A percentile compares a stretch with the other conserved stretches of the same genome.
Evolutionary conservation across 2,329 filamentous ascomycete genomes (phyloP).

Genomic region (Apiospora kogelbergensis): DNA sequence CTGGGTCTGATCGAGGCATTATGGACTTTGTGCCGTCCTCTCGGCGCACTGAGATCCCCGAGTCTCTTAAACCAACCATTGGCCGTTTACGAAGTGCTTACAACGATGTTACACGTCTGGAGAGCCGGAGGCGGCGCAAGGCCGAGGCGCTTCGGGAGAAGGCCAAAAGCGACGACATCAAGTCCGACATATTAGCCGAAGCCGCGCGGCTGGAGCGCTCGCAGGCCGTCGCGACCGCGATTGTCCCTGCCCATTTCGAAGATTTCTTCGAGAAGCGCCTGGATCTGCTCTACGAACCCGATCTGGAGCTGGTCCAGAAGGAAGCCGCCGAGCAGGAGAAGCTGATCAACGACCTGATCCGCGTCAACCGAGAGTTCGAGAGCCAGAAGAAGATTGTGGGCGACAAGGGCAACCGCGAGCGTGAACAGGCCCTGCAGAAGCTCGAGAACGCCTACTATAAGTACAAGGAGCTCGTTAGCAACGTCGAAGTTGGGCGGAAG

Average conservation of each 20-base stretch:
- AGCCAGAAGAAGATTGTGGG: conserved; percentile 66
- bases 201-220: conserved; percentile 82
- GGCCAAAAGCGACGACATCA: conserved; percentile 84
- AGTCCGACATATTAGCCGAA: conserved; percentile 78
- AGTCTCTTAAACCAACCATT: conserved; percentile 77
- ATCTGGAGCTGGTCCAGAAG: conserved; percentile 67
- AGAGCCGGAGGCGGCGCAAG: conserved; percentile 76
- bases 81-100: conserved; percentile 74
- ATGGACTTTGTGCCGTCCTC: conserved; percentile 90
- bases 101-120: conserved; percentile 82
- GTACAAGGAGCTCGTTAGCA: conserved; percentile 93
- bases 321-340: conserved; percentile 77
- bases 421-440: conserved; percentile 82
- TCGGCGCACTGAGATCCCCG: conserved; percentile 73
- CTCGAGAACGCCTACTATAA: conserved; percentile 91
- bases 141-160: conserved; percentile 78
- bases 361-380: conserved; percentile 78
- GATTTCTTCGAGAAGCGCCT: conserved; percentile 83
- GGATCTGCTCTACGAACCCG: conserved; percentile 72
- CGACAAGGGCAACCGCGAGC: conserved; percentile 63
- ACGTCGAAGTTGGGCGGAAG: conserved; percentile 86
- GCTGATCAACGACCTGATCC: conserved; percentile 66
- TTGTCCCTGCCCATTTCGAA: conserved; percentile 90
- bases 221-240: conserved; percentile 73
- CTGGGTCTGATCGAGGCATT: conserved; percentile 75